Base-by-base conservation (phyloP, 2,329 filamentous ascomycete genomes). In the Cercospora sp. region DNA sequence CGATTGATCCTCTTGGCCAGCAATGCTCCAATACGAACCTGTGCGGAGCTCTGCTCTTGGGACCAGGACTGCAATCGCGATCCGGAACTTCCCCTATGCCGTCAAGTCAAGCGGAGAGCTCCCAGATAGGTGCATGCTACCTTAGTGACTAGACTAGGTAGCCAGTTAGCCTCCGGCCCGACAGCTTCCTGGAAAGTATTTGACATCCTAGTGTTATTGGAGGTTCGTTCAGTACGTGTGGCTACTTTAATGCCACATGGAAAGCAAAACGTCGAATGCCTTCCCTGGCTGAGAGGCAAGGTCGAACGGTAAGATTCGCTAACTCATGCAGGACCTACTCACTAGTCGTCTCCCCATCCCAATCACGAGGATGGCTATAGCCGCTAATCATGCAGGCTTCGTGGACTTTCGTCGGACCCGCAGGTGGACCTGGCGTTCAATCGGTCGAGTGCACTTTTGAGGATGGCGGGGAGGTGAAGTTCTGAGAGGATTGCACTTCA, bases 361-460 rank as follows among this genome's bases (percentile, higher is more conserved):
- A 64, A 64, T 59, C 53, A 59, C 13, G 23, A 45, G 33, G n/a
- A 18, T 58, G 20, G 16, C 12, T 20, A 31, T 28, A 53, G 30
- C 53, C 51, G 26, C 62, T 64, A 59, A 13, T 23, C 33, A 64
- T 64, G 62, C 62, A 59, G 20, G 62, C 51, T 48, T 23, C 31
- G 51, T 58, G 53, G 62, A 31, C 53, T 48, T 45, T 58, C 33
- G 30, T 64, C 62, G 62, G 53, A 13, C n/a, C 33, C 33, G 36
- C 31, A 53, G 30, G 51, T 36, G 33, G 18, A 53, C 30, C 55
- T 55, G 20, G 48, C 48, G 10, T 28, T 23, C 48, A 13, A 9
- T 26, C 48, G 23, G 13, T 28, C 23, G 20, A 55, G 23, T 26
- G 48, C 20, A 26, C 26, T 55, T 16, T 55, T 26, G 5, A 26